Evolutionary conservation across 169 alveolate genomes (phyloP), one percentile per base, ranked within the genome.

Genomic region (Plasmodium inui): DNA sequence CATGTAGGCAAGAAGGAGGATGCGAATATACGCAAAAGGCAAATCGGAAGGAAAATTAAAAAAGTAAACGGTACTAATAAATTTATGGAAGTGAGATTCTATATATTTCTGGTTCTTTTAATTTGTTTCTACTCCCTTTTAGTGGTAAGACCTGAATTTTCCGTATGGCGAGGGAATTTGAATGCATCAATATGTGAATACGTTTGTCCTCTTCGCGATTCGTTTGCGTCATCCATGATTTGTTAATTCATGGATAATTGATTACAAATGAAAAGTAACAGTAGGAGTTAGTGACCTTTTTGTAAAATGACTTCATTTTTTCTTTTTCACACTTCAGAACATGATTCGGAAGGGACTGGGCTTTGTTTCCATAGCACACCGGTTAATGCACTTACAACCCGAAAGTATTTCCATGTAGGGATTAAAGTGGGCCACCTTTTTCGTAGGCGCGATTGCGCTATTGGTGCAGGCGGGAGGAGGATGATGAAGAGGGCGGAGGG

Each of bases 91-190:
- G 70, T 32, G 3, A 79, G 84, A 79, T 79, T 79, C 32, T 79
- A 79, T 50, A 79, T 79, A 32, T 79, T 79, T 30, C 19, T 41
- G 34, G 61, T 79, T 39, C 84, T 79, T 79, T 14, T 67, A 67
- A 67, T 79, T 79, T 37, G 71, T 79, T 79, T 79, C 9, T 79
- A 79, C 30, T 10, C 55, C 73, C 61, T 79, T 34, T 37, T 79
- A 41, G 70, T 79, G 70, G 84, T 79, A 79, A 79, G 84, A 67
- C 30, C 37, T 67, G 76, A 67, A 17, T 67, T 67, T 67, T 67
- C 0, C 39, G 39, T 26, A 26, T 67, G 41, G 37, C 37, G 19
- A 19, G 39, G n/a, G 22, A 67, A 26, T 22, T 67, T 2, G 84
- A 37, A 41, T 79, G 55, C 70, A 32, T 41, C 19, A 17, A 79